These are phyloP conservation scores for Agastache rugosa DNA, from an alignment of 257 asterid species.

Conservation along the genomic window DNA sequence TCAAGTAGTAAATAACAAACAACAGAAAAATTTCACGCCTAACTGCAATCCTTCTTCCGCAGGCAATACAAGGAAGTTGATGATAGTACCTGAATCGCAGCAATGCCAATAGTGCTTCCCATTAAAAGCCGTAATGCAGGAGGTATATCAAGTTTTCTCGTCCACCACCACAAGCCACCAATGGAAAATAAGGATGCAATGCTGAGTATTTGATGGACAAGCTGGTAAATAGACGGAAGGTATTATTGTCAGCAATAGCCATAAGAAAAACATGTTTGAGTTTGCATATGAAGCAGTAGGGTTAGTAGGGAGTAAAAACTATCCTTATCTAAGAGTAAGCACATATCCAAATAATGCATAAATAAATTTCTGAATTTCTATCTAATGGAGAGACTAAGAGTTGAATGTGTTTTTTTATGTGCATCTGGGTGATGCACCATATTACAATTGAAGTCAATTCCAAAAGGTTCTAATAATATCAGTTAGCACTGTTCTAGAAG, in stretches of 20 bases:
- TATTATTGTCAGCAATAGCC: slow-evolving; percentile 31
- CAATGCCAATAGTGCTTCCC: slow-evolving; percentile 71
- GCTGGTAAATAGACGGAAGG: slow-evolving; percentile 42
- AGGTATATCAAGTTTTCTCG: slow-evolving; percentile 68
- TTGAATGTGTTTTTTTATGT: neutral
- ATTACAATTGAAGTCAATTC: neutral
- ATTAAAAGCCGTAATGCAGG: slow-evolving; percentile 67
- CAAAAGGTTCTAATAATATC: neutral
- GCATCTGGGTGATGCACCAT: neutral
- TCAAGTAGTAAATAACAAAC: neutral
- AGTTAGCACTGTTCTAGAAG: neutral
- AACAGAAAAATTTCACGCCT: neutral
- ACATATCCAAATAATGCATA: slow-evolving; percentile 8
- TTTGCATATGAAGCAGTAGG: no score
- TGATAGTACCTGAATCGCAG: slow-evolving; percentile 73
- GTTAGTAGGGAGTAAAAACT: no score
- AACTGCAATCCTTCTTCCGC: neutral
- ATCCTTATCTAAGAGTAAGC: neutral
- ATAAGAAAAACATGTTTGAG: no score
- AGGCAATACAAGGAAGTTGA: slow-evolving; percentile 9
- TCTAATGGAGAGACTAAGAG: no score
- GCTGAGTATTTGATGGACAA: slow-evolving; percentile 81
- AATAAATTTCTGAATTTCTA: neutral
- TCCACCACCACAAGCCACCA: slow-evolving; percentile 70
- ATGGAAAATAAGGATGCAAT: slow-evolving; percentile 68